Evolutionary conservation across 2,329 filamentous ascomycete species (phyloP).

Genomic region (Pseudovirgaria hyperparasitica): DNA sequence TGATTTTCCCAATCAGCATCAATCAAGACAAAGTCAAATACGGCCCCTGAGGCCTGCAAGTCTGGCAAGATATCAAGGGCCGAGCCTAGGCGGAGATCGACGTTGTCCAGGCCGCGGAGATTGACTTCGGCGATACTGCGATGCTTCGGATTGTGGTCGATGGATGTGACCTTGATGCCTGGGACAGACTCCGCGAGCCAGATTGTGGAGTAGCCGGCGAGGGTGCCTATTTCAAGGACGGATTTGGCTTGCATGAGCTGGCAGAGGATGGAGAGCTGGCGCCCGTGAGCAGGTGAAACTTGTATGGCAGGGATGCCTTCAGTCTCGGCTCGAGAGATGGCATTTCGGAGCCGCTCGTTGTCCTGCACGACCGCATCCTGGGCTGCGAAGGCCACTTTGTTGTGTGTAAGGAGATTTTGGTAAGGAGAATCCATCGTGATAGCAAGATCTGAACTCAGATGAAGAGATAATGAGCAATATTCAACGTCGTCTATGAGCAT

Average conservation of each 20-base stretch:
- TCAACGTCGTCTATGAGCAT: too few relatives aligned
- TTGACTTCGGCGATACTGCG: slow-evolving; percentile 33
- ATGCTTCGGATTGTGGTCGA: slow-evolving; percentile 34
- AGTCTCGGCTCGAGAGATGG: too few relatives aligned
- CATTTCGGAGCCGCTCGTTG: too few relatives aligned
- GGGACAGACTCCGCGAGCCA: slow-evolving; percentile 29
- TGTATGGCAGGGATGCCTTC: slow-evolving; percentile 11
- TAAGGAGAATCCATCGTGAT: too few relatives aligned
- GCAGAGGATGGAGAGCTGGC: slow-evolving; percentile 8
- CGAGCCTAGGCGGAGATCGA: slow-evolving; percentile 30
- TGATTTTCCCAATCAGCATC: slow-evolving; percentile 35
- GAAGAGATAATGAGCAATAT: too few relatives aligned
- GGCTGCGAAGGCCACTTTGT: too few relatives aligned
- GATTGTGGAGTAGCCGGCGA: slow-evolving; percentile 38
- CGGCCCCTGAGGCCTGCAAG: slow-evolving; percentile 25
- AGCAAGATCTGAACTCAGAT: too few relatives aligned
- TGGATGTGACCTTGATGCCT: slow-evolving; percentile 30
- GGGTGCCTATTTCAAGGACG: slow-evolving; percentile 37
- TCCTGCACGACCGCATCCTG: too few relatives aligned
- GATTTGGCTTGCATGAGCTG: slow-evolving; percentile 5
- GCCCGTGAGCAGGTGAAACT: slow-evolving; percentile 6
- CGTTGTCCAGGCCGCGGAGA: slow-evolving; percentile 23
- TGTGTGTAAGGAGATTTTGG: too few relatives aligned
- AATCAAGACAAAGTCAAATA: slow-evolving; percentile 36
- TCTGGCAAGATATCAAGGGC: slow-evolving; percentile 26